A percentile compares a stretch with the other conserved stretches of the same genome.
phyloP scores from a whole-genome alignment of 768 basidiomycete genomes.

The Boletus vinaceobasis region DNA sequence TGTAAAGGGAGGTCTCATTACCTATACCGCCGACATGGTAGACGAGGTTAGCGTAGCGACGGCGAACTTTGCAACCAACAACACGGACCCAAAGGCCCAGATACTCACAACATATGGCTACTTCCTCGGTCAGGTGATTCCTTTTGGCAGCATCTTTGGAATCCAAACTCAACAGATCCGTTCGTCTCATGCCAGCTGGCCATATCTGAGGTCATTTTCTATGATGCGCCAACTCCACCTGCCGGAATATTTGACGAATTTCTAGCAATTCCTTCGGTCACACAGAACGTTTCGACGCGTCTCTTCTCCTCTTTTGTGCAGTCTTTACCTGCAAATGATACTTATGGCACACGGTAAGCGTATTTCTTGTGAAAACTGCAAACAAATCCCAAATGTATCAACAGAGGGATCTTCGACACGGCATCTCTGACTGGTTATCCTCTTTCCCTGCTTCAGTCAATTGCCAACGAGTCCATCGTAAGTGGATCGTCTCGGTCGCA shows the following conservation, averaged over 20 bases:
- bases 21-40: conserved; percentile 13
- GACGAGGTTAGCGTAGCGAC: conserved; percentile 16
- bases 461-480: conserved; percentile 16
- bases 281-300: conserved; percentile 3
- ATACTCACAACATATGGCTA: conserved; percentile 46
- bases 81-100: conserved; percentile 22
- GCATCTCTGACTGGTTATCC: conserved; percentile 6
- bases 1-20: conserved; percentile 49
- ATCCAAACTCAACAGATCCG: neutral
- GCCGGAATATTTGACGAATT: conserved; percentile 27
- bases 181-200: conserved; percentile 1
- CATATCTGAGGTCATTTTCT: conserved; percentile 44
- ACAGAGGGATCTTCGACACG: conserved; percentile 6
- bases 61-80: conserved; percentile 12
- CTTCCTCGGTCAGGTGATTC: neutral
- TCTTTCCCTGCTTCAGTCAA: conserved; percentile 12
- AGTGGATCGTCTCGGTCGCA: neutral
- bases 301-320: conserved; percentile 18
- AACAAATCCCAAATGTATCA: neutral
- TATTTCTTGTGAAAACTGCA: neutral
- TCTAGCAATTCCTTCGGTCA: conserved; percentile 9
- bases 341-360: conserved; percentile 3
- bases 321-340: neutral
- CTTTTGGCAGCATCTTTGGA: no score
- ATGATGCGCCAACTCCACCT: conserved; percentile 41